Evolutionary conservation across 345 rosid species (phyloP), one percentile per base, ranked within the genome.

Genomic region (Dovyalis caffra): DNA sequence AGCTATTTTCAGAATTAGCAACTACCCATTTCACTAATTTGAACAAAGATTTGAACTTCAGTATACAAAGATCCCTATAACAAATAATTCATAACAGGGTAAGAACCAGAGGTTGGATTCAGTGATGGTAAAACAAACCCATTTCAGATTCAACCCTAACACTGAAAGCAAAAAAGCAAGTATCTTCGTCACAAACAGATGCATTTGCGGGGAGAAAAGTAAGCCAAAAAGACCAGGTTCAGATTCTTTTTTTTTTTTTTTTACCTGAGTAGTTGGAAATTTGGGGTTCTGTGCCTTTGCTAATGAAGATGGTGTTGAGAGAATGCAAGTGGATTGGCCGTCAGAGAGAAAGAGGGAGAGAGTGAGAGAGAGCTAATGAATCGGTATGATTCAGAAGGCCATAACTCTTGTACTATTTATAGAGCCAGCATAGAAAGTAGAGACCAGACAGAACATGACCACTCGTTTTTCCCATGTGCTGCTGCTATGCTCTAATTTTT

Each of bases 261-360:
- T 71, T 66, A 77, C 84, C 81, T 71, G 38, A 11, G 53, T 40
- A 33, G 62, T 38, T 66, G 33, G 28, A 32, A 35, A 77, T 67
- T 49, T 11, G 65, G 25, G 40, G 33, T 9, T 25, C 8, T 12
- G 37, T 16, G 35, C 65, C 69, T 53, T 12, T 0, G 11, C 9
- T 0, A 16, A 18, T 20, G 37, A 58, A 31, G 73, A 73, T 66
- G 49, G 66, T 21, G 64, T 11, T 29, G 32, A 11, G 28, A 68
- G 25, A 65, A n/a, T 31, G 43, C 0, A 53, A 18, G 8, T 31
- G 53, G 49, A 11, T 7, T 53, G 66, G 0, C 2, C 8, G 14
- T 3, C n/a, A n/a, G n/a, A n/a, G 12, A 25, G 61, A 38, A 28
- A 56, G 60, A 9, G 18, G 20, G 26, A 38, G 28, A 53, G 60